Evolutionary conservation across 345 rosid genomes (phyloP), one percentile per base, ranked within the genome.

Genomic region (Crucihimalaya himalaica): DNA sequence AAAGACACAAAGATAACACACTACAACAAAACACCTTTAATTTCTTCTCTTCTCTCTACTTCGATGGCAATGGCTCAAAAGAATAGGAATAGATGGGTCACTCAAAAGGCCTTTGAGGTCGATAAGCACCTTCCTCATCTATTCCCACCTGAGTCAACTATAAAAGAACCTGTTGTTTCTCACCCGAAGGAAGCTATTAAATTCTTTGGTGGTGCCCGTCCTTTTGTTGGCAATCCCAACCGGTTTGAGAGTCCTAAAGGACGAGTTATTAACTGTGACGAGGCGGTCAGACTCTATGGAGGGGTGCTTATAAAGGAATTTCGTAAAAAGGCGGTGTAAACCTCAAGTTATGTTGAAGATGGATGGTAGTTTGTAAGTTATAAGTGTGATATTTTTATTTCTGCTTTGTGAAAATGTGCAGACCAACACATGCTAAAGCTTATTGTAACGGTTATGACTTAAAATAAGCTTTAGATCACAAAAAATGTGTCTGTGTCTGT

Each of bases 231-330:
- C 19, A 42, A 75, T 39, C 47, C 28, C 3, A 60, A 47, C 54
- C 66, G 47, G 34, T 19, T 29, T 35, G 70, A 45, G 39, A 57
- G n/a, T 72, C 72, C 76, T 4, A 77, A 29, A 43, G 72, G 45
- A 43, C 47, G 62, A 31, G 6, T 59, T 43, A 71, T 71, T 6
- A 77, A 1, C 40, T 77, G 80, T 20, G 80, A 77, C n/a, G 76
- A 77, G 55, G 80, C 80, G 5, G 18, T 37, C 32, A 2, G 40
- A 29, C 76, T 6, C 54, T 77, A 63, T 48, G 80, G 76, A 56
- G 80, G 80, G 16, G 67, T 77, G 31, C 72, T 77, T 48, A 57
- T 64, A n/a, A 77, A 77, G 68, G 72, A 77, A 29, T 48, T 56
- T 71, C 67, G 13, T 39, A 11, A 46, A 2, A 53, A 70, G 53